Evolutionary conservation across 2,329 filamentous ascomycete species (phyloP).

Genomic region (Sporothrix protearum): DNA sequence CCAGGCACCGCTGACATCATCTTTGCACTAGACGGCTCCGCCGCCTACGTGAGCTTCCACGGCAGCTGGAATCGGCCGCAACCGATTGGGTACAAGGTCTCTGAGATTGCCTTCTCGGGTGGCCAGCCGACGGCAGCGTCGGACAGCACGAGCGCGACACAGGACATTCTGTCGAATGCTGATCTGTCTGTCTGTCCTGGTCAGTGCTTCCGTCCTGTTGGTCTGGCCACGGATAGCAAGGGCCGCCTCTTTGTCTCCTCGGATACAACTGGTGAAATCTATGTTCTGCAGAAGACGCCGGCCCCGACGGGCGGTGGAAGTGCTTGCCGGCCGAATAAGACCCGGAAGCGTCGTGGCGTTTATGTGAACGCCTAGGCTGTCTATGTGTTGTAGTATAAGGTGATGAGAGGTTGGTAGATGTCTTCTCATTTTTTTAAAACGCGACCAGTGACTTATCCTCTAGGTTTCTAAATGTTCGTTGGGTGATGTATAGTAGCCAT

Average conservation of each 20-base stretch:
- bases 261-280: slow-evolving; percentile 64
- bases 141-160: not conserved
- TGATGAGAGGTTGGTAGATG: not conserved
- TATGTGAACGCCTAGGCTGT: not conserved
- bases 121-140: slow-evolving; percentile 39
- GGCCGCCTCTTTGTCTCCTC: slow-evolving; percentile 60
- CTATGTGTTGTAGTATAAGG: not conserved
- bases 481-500: too few species aligned
- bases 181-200: slow-evolving; percentile 52
- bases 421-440: not conserved
- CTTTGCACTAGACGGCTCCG: slow-evolving; percentile 56
- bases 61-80: slow-evolving; percentile 57
- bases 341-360: not conserved
- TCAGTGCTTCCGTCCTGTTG: slow-evolving; percentile 60
- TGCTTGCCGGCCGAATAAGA: not conserved
- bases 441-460: too few species aligned
- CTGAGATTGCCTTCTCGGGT: slow-evolving; percentile 40
- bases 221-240: slow-evolving; percentile 49
- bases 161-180: slow-evolving; percentile 53
- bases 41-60: slow-evolving; percentile 67
- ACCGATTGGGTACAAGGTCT: slow-evolving; percentile 48
- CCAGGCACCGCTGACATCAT: slow-evolving; percentile 67
- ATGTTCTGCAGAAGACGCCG: slow-evolving; percentile 43
- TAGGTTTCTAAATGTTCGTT: too few species aligned
- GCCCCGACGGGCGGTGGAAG: not conserved